Evolutionary conservation across 139 green algal species (phyloP).

Genomic region (Coccomyxa sp.): DNA sequence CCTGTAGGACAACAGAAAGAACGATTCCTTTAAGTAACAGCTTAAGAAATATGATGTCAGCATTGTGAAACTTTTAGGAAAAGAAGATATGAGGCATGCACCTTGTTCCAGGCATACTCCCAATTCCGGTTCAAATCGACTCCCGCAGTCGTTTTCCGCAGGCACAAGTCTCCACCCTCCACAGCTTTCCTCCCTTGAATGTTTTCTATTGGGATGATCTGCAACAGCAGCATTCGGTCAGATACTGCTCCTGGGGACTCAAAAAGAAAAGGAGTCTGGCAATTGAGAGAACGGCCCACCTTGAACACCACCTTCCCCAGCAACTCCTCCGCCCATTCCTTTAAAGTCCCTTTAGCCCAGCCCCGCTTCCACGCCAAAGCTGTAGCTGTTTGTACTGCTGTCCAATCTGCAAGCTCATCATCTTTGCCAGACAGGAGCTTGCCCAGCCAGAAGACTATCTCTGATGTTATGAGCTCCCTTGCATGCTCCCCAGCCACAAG

Average conservation of each 20-base stretch:
- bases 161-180: slow-evolving; percentile 44
- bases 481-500: slow-evolving; percentile 60
- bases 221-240: not conserved
- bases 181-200: slow-evolving; percentile 29
- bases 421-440: slow-evolving; percentile 33
- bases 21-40: not conserved
- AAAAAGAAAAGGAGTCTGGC: not conserved
- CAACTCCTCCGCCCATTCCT: slow-evolving; percentile 22
- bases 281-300: not conserved
- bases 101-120: slow-evolving; percentile 38
- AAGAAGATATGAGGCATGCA: not conserved
- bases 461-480: slow-evolving; percentile 54
- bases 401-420: slow-evolving; percentile 26
- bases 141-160: slow-evolving; percentile 38
- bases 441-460: slow-evolving; percentile 48
- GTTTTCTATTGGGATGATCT: slow-evolving; percentile 50
- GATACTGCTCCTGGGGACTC: not conserved
- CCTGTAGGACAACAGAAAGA: not conserved
- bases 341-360: not conserved
- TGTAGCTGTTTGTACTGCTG: slow-evolving; percentile 25
- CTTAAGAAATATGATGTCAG: not conserved
- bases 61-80: not conserved
- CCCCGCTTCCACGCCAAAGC: not conserved
- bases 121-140: slow-evolving; percentile 67
- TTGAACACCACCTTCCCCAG: slow-evolving; percentile 28